These are phyloP conservation scores for Boletus eberwhitei DNA, from an alignment of 768 basidiomycete genomes.

Conservation along the genomic window DNA sequence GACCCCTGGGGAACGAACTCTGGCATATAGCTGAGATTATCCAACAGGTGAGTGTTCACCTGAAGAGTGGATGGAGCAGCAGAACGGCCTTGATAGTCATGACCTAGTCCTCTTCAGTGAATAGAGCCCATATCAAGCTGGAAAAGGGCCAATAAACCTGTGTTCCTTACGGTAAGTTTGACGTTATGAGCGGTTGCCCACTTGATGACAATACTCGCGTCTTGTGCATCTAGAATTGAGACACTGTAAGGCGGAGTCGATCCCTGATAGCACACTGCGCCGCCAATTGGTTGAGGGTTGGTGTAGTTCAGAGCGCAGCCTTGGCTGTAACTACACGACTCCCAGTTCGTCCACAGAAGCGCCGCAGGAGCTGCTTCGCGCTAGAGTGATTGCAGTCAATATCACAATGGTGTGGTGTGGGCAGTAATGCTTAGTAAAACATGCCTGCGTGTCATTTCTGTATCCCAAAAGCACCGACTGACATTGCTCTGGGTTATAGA, in stretches of 20 bases:
- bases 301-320: constrained; percentile 20
- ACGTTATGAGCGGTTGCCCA: constrained; percentile 20
- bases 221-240: constrained; percentile 15
- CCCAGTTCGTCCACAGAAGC: constrained; percentile 25
- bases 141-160: constrained; percentile 9
- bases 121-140: background rate
- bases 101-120: constrained; percentile 10
- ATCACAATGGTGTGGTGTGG: background rate
- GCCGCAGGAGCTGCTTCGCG: constrained; percentile 19
- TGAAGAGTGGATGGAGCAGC: constrained; percentile 25
- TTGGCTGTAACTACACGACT: constrained; percentile 15
- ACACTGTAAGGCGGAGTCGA: constrained; percentile 20
- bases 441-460: constrained; percentile 14
- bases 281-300: constrained; percentile 15
- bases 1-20: constrained; percentile 23
- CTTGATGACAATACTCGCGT: constrained; percentile 18
- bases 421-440: background rate
- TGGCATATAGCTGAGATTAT: constrained; percentile 10
- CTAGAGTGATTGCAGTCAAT: constrained; percentile 2
- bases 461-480: constrained; percentile 13
- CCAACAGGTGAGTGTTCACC: constrained; percentile 19
- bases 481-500: constrained; percentile 15
- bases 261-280: constrained; percentile 16
- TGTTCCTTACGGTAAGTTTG: constrained; percentile 23
- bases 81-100: constrained; percentile 23